Percentiles rank a stretch among this genome's conserved stretches.
phyloP scores from a whole-genome alignment of 257 asterid species.

The Voacanga thouarsii region DNA sequence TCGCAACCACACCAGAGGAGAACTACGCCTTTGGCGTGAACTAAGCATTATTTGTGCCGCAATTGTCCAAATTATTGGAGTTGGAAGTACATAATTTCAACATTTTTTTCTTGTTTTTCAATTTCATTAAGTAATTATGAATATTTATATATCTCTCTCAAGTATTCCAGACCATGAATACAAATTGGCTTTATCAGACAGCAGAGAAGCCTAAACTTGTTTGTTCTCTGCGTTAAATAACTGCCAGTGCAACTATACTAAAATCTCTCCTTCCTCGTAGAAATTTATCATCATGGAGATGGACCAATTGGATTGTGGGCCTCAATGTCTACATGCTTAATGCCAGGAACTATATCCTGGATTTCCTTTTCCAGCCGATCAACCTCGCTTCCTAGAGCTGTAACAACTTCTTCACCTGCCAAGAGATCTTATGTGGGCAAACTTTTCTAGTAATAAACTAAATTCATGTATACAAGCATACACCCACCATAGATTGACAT shows the following conservation, averaged over 20 bases:
- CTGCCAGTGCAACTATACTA: no score
- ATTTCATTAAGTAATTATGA: no score
- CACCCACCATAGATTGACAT: constrained; percentile 87
- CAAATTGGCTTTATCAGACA: background rate
- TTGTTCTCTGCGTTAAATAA: no score
- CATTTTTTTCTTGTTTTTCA: no score
- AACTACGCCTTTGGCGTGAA: no score
- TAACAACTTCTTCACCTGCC: constrained; percentile 96
- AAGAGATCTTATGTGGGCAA: background rate
- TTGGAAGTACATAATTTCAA: no score
- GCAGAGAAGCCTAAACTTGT: background rate
- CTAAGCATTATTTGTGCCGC: no score
- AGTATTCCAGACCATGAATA: background rate
- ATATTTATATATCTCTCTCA: background rate
- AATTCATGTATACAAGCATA: background rate
- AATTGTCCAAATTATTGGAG: no score
- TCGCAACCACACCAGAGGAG: no score
- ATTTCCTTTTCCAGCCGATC: constrained; percentile 94
- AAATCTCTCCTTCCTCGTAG: background rate
- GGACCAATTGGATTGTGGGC: constrained; percentile 85
- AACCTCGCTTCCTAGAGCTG: constrained; percentile 94
- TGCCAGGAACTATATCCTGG: constrained; percentile 89
- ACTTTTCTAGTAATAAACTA: background rate
- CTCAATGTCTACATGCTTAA: constrained; percentile 88
- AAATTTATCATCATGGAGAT: constrained; percentile 18